Evolutionary conservation across 352 stramenopile genomes (phyloP), one percentile per base, ranked within the genome.

Genomic region (Elongisporangium prolatum): DNA sequence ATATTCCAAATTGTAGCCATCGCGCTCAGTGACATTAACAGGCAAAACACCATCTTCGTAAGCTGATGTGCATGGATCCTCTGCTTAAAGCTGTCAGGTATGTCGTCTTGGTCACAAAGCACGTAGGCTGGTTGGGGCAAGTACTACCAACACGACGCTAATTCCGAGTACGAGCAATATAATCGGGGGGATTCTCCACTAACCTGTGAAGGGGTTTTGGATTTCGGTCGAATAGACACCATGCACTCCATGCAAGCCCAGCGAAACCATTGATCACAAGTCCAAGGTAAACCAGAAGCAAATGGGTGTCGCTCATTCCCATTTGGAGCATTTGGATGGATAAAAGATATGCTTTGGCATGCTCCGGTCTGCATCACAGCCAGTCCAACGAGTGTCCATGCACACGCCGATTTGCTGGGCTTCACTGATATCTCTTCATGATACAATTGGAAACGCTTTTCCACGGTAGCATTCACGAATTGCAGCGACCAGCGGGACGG

Each of bases 401-500:
- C 52, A 40, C 66, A 79, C 7, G 69, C 74, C 57, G 68, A 61
- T 38, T 62, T 64, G 13, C 73, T 83, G 34, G 69, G 67, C 13
- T 55, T 24, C 3, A 86, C 44, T 13, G 72, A 77, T 16, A 68
- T 62, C 10, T 88, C 77, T 59, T 88, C 72, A 37, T 89, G 74
- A 50, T 85, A 86, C 48, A 72, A 57, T 60, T 88, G 75, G 61
- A 87, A 89, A 21, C 74, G 72, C 53, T 57, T 52, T 51, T 89
- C 77, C 64, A 87, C 74, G 22, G 58, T 54, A 8, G 61, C 47
- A 52, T 75, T 67, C 21, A 63, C 64, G 48, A 89, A 89, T 11
- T 69, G 68, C 18, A 89, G 67, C 17, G 73, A 79, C 69, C 72
- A 80, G 14, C 57, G 54, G 25, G 25, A 18, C 51, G 78, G 66